These are phyloP conservation scores for Escallonia rubra DNA, from an alignment of 129 eudicot genomes.

Conservation along the genomic window DNA sequence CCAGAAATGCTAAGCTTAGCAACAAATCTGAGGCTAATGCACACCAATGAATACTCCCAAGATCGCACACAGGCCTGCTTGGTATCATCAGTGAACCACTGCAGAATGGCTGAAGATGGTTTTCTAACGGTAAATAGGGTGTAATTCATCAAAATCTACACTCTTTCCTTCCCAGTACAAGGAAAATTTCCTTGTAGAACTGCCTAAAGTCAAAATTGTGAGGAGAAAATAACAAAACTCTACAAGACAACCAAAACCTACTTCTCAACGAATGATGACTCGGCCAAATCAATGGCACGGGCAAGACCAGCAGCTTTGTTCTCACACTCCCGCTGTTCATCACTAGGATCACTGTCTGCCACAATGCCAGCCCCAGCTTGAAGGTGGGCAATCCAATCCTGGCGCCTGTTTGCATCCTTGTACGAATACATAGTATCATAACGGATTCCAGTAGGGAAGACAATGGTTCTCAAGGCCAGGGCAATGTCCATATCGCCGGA, in stretches of 20 bases:
- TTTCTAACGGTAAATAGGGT: background rate
- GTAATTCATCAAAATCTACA: background rate
- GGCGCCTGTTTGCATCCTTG: constrained; percentile 52
- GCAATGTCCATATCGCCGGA: constrained; percentile 96
- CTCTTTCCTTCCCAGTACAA: background rate
- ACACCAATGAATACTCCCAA: background rate
- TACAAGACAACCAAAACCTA: background rate
- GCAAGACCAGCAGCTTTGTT: constrained; percentile 90
- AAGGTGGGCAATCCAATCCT: constrained; percentile 93
- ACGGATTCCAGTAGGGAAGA: constrained; percentile 71
- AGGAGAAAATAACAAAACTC: background rate
- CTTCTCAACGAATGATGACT: constrained; percentile 80
- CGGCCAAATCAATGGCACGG: constrained; percentile 96
- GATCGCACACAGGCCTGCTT: background rate
- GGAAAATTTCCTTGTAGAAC: background rate
- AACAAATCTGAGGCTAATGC: background rate
- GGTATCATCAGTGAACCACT: background rate
- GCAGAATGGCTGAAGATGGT: background rate
- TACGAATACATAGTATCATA: constrained; percentile 89
- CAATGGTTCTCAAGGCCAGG: constrained; percentile 87
- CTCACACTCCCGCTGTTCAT: constrained; percentile 81
- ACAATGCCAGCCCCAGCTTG: constrained; percentile 95
- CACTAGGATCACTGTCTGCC: constrained; percentile 85
- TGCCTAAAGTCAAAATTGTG: background rate
- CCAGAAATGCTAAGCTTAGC: background rate